Evolutionary conservation across 352 stramenopile species (phyloP).

Genomic region (Phytophthora hibernalis): DNA sequence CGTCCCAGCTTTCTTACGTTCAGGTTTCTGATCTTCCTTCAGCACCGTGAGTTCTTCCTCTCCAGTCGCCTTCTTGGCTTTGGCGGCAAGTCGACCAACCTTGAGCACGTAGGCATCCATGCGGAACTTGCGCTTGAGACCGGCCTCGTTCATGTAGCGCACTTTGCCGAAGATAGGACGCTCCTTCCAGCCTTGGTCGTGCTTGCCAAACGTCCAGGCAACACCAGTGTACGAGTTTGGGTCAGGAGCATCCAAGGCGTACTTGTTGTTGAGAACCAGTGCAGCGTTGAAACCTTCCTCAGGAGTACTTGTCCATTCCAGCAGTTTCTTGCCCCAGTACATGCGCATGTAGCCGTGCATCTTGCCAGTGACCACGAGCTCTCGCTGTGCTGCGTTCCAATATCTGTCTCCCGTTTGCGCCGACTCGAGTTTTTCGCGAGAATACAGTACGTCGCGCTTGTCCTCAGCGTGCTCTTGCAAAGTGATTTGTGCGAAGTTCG

Average conservation of each 20-base stretch:
- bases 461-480: slow-evolving; percentile 91
- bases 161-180: slow-evolving; percentile 98
- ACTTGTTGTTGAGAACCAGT: slow-evolving; percentile 99
- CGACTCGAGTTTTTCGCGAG: slow-evolving; percentile 90
- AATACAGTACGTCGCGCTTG: slow-evolving; percentile 92
- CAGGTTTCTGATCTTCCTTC: slow-evolving; percentile 16
- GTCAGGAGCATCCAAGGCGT: slow-evolving; percentile 96
- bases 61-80: slow-evolving; percentile 15
- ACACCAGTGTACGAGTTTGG: slow-evolving; percentile 93
- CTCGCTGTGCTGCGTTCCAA: slow-evolving; percentile 98
- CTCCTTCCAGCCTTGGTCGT: slow-evolving; percentile 98
- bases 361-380: slow-evolving; percentile 95
- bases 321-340: slow-evolving; percentile 99
- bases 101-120: slow-evolving; percentile 89
- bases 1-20: slow-evolving; percentile 16
- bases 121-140: slow-evolving; percentile 98
- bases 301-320: slow-evolving; percentile 97
- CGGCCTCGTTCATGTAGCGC: slow-evolving; percentile 98
- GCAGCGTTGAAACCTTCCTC: slow-evolving; percentile 92
- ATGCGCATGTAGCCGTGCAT: slow-evolving; percentile 96
- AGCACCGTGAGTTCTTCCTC: neutral
- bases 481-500: slow-evolving; percentile 93
- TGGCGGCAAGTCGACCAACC: slow-evolving; percentile 42
- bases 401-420: slow-evolving; percentile 96
- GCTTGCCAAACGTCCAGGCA: slow-evolving; percentile 92